Evolutionary conservation across 2,329 filamentous ascomycete species (phyloP).

Genomic region (Whalleya microplaca): DNA sequence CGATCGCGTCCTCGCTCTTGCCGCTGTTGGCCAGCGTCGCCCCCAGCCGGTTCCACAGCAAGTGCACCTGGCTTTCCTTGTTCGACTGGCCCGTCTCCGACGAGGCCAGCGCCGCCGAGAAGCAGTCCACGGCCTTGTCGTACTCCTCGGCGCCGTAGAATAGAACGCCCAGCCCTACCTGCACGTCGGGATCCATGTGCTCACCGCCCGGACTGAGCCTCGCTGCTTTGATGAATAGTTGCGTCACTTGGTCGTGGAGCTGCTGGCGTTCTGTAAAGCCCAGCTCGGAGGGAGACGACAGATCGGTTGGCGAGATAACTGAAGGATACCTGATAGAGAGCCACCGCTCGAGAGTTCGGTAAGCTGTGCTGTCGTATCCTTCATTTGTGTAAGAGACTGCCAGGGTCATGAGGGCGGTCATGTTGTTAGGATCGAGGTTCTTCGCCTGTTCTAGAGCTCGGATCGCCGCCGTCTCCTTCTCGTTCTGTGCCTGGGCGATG

Average conservation of each 20-base stretch:
- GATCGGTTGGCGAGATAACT: constrained; percentile 72
- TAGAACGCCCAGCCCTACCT: constrained; percentile 93
- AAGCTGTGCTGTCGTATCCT: constrained; percentile 95
- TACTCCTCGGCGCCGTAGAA: constrained; percentile 99
- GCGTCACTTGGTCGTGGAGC: constrained; percentile 87
- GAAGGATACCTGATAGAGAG: constrained; percentile 91
- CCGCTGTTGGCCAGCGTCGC: constrained; percentile 95
- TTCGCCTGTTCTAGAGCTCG: constrained; percentile 89
- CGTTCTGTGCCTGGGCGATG: constrained; percentile 93
- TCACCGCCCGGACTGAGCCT: constrained; percentile 89
- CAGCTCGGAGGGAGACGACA: constrained; percentile 78
- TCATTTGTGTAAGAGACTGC: constrained; percentile 98
- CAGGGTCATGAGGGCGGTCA: constrained; percentile 90
- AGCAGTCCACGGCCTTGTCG: constrained; percentile 98
- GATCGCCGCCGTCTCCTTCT: constrained; percentile 96
- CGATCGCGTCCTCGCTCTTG: constrained; percentile 92
- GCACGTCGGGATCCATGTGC: constrained; percentile 97
- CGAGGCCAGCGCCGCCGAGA: constrained; percentile 85
- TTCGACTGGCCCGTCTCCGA: constrained; percentile 85
- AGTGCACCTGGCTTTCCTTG: constrained; percentile 82
- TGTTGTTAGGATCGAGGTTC: constrained; percentile 83
- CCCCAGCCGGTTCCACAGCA: constrained; percentile 96
- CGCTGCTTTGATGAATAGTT: constrained; percentile 88
- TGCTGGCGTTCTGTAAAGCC: constrained; percentile 92
- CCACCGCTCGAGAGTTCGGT: constrained; percentile 95